phyloP scores from a whole-genome alignment of 371 early-diverging fungal species.

The Aphelidium insulamus region DNA sequence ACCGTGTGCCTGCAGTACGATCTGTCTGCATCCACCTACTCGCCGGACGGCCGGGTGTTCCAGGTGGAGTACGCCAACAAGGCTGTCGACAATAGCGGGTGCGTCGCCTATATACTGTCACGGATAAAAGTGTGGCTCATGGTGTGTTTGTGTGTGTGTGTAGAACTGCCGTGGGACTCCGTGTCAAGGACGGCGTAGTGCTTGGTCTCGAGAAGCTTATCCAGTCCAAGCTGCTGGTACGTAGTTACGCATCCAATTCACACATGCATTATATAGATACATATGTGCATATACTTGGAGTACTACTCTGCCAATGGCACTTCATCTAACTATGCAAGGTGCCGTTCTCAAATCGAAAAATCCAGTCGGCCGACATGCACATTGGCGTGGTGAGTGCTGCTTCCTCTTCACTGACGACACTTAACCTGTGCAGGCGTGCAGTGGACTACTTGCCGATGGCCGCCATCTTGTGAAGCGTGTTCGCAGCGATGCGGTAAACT shows the following conservation, averaged over 20 bases:
- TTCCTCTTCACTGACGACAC: background rate
- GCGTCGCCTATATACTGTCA: slow-evolving; percentile 3
- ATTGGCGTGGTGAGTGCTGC: slow-evolving; percentile 62
- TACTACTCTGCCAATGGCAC: background rate
- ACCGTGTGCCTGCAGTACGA: slow-evolving; percentile 47
- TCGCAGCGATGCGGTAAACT: slow-evolving; percentile 73
- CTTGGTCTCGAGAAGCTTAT: slow-evolving; percentile 87
- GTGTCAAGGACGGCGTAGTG: slow-evolving; percentile 84
- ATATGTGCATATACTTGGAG: slow-evolving; percentile 1
- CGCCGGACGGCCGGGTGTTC: slow-evolving; percentile 95
- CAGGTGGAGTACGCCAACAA: slow-evolving; percentile 95
- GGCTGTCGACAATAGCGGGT: slow-evolving; percentile 96
- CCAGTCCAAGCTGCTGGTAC: slow-evolving; percentile 79
- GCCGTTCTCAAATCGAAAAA: slow-evolving; percentile 77
- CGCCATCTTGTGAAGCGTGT: slow-evolving; percentile 70
- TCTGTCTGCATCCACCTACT: slow-evolving; percentile 88
- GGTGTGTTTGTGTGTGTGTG: background rate
- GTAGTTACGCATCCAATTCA: too few relatives aligned
- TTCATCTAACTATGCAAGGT: too few relatives aligned
- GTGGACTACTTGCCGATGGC: slow-evolving; percentile 88
- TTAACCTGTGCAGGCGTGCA: slow-evolving; percentile 35
- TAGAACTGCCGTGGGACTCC: slow-evolving; percentile 82
- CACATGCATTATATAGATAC: slow-evolving; percentile 2
- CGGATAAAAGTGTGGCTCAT: background rate
- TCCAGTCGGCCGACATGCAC: slow-evolving; percentile 73